Base-by-base conservation (phyloP, 768 basidiomycete genomes). In the Amylocystis lapponica region DNA sequence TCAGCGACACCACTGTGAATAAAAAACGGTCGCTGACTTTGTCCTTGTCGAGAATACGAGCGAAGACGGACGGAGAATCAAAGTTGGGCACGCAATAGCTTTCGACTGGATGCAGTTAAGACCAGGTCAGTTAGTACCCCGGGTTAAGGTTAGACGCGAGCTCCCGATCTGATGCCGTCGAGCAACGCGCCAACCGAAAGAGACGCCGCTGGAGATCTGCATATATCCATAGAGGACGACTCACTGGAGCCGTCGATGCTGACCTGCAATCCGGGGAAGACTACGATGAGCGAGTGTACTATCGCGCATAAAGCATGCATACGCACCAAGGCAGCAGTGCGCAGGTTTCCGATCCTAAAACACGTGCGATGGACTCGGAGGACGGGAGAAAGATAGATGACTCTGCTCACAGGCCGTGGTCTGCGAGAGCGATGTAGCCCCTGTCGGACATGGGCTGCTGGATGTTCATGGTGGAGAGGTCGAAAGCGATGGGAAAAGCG, bases 11-110 rank as follows among this genome's bases (percentile, higher is more conserved):
- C n/a, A n/a, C n/a, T n/a, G n/a, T n/a, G n/a, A n/a, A n/a, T n/a
- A n/a, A n/a, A n/a, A n/a, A n/a, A n/a, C n/a, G 31, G 12, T 19
- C 48, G n/a, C n/a, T 13, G 27, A 69, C 75, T 63, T 87, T 89
- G 61, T 89, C 67, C 55, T 89, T 89, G 69, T 92, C 88, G 5
- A 92, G 72, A 52, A 91, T 88, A 7, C 92, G 78, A 6, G 91
- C 92, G 51, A 94, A 95, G 37, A 95, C 72, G 14, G 87, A 91
- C 3, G 93, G 93, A 2, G 90, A 93, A 63, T 96, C 93, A 59
- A 96, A 95, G 67, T 93, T 74, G 1, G 92, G 92, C 21, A 94
- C 76, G 55, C 93, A 96, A 62, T 92, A 93, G 49, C 85, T 88
- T 62, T 95, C 93, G 50, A 95, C 86, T 90, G 31, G 40, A 26